Conservation (phyloP, 805 yeast genomes). For the Diddensiella transvaalensis region DNA sequence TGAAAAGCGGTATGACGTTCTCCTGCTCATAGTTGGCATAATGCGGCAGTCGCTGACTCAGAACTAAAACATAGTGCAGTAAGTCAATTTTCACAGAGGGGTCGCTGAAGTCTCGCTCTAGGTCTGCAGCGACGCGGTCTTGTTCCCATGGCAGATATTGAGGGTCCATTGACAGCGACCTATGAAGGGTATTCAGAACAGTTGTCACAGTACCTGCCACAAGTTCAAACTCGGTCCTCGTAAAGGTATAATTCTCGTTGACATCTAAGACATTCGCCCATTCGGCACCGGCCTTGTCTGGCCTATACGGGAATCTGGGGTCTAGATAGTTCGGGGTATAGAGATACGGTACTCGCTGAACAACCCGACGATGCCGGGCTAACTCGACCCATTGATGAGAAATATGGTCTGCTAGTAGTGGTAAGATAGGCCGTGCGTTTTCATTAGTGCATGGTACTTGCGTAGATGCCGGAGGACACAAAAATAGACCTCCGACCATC, state of each 20-base stretch:
- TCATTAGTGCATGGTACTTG: conserved; percentile 21
- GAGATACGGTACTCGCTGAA: conserved; percentile 55
- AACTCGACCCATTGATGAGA: conserved; percentile 43
- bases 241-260: conserved; percentile 48
- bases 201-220: conserved; percentile 33
- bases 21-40: not conserved
- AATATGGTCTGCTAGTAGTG: conserved; percentile 57
- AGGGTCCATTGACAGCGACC: conserved; percentile 16
- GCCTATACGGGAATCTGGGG: conserved; percentile 23
- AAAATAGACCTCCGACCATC: conserved; percentile 61
- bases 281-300: conserved; percentile 23
- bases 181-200: conserved; percentile 23
- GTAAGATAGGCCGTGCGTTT: conserved; percentile 44
- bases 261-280: conserved; percentile 50
- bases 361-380: conserved; percentile 23
- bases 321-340: conserved; percentile 44
- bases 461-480: conserved; percentile 39
- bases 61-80: not conserved
- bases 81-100: not conserved
- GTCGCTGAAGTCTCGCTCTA: conserved; percentile 8
- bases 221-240: conserved; percentile 36
- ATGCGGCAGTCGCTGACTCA: not conserved
- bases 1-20: too few relatives aligned
- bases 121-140: conserved; percentile 13
- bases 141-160: conserved; percentile 25